Conservation (phyloP, 495 filamentous ascomycete species). For the Neurospora terricola region DNA sequence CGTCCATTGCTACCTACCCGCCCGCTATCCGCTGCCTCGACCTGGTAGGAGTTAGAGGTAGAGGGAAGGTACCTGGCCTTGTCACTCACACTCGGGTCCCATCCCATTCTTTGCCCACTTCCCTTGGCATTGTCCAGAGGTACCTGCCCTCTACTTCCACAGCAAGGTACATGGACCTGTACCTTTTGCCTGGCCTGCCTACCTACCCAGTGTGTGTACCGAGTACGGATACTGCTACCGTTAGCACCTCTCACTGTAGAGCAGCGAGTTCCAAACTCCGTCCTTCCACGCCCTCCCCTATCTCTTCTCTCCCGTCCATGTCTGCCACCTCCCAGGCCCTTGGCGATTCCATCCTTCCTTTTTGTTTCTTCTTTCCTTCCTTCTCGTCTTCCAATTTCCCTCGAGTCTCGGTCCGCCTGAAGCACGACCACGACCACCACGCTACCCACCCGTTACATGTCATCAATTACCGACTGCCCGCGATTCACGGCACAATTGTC, state of each 20-base stretch:
- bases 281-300: neutral
- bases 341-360: neutral
- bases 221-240: neutral
- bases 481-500: neutral
- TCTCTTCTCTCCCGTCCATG: neutral
- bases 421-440: neutral
- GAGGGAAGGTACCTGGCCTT: neutral
- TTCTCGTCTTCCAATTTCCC: neutral
- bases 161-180: neutral
- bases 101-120: neutral
- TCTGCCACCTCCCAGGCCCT: neutral
- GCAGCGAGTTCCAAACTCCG: neutral
- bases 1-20: neutral
- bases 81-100: neutral
- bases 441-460: neutral
- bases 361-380: neutral
- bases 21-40: neutral
- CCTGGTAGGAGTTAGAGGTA: neutral
- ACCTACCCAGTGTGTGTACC: neutral
- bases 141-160: neutral
- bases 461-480: neutral
- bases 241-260: neutral
- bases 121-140: neutral
- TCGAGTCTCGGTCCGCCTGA: neutral
- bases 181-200: neutral